Evolutionary conservation across 2,329 filamentous ascomycete genomes (phyloP), one percentile per base, ranked within the genome.

Genomic region (Curvularia verruculosa): DNA sequence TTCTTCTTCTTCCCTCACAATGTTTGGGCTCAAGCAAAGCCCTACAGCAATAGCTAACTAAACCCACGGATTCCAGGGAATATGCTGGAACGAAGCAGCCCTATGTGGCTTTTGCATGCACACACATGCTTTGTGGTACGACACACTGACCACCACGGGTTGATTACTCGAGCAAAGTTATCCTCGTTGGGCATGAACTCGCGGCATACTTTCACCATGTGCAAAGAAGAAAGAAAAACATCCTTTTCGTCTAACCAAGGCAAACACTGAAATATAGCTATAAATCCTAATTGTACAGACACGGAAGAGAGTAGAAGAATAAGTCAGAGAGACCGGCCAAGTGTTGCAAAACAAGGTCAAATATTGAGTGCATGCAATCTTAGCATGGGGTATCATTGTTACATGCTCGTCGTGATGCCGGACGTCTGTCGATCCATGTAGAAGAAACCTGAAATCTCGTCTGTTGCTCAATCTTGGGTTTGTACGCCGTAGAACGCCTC

Each of bases 331-430:
- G 50, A 46, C 36, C 29, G 15, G 39, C 21, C 50, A 49, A 37
- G 37, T 39, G 28, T n/a, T 7, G 43, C 36, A 41, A 37, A 31
- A 45, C 29, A 54, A 45, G 43, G 51, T 46, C 54, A 47, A 57
- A 57, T 34, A 46, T 49, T 19, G 54, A 34, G 50, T 54, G 51
- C 37, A 54, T 54, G 51, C 37, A 54, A 52, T 56, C 48, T 45
- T 52, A 56, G 56, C 56, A 56, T 49, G 48, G 48, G 56, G 55
- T 58, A 58, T 58, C 55, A 58, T 58, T 53, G 55, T 54, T 54
- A 58, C 55, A 58, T 54, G 51, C 55, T 50, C 55, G 45, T 57
- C 54, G 50, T 57, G 54, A 47, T 54, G 50, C 50, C 40, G 49
- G 50, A 57, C 50, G 54, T 54, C 48, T 57, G 54, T 56, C 52